Conservation (phyloP, 495 filamentous ascomycete genomes). For the Letharia columbiana region DNA sequence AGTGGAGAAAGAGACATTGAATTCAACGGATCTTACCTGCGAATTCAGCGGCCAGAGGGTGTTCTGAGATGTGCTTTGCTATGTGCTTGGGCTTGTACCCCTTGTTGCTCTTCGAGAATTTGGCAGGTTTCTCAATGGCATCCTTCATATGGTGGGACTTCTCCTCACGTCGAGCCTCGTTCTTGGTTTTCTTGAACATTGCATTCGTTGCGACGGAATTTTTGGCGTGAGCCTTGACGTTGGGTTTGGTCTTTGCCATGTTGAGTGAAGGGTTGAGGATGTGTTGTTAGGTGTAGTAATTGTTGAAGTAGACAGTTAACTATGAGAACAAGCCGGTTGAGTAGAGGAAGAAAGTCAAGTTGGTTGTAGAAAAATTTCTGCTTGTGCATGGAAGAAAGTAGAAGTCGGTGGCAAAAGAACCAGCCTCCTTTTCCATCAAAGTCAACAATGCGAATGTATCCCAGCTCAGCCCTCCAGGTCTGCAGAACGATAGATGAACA, state of each 20-base stretch:
- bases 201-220: constrained; percentile 11
- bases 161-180: not conserved
- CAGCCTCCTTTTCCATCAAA: constrained; percentile 3
- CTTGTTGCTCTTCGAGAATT: constrained; percentile 6
- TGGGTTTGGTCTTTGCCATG: constrained; percentile 11
- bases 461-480: not conserved
- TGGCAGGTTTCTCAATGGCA: constrained; percentile 8
- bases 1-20: not conserved
- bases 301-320: not conserved
- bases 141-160: constrained; percentile 3
- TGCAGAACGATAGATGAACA: not conserved
- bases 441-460: not conserved
- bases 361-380: not conserved
- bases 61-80: constrained; percentile 10
- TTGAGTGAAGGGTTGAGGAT: not conserved
- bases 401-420: constrained; percentile 4
- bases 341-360: not conserved
- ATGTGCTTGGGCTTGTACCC: constrained; percentile 6
- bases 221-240: constrained; percentile 1
- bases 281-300: not conserved
- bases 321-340: too few species aligned
- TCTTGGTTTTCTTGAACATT: constrained; percentile 11
- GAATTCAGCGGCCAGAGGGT: constrained; percentile 15
- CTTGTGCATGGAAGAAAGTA: not conserved
- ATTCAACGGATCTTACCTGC: constrained; percentile 11